Evolutionary conservation across 768 basidiomycete species (phyloP).

Genomic region (Lentinula sp.): DNA sequence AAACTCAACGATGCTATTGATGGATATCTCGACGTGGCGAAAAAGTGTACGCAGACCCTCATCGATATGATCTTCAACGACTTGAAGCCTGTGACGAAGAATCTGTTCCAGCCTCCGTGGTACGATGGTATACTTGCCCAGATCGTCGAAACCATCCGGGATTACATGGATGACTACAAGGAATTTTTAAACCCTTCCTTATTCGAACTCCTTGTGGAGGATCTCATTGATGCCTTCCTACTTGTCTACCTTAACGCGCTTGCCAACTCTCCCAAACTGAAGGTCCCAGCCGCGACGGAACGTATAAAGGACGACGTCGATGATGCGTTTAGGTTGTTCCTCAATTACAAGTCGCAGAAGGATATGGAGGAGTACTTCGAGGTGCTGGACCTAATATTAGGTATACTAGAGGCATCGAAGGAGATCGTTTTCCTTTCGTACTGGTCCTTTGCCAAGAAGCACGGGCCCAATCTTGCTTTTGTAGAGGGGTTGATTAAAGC

Average conservation of each 20-base stretch:
- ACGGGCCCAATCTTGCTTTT: constrained; percentile 89
- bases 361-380: constrained; percentile 84
- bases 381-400: constrained; percentile 77
- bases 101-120: constrained; percentile 80
- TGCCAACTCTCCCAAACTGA: constrained; percentile 76
- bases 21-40: constrained; percentile 96
- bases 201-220: constrained; percentile 88
- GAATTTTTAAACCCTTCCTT: constrained; percentile 85
- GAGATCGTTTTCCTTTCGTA: constrained; percentile 90
- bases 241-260: constrained; percentile 87
- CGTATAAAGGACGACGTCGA: constrained; percentile 79
- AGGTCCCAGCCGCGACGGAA: constrained; percentile 79
- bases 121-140: constrained; percentile 86
- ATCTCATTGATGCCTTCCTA: constrained; percentile 86
- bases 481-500: constrained; percentile 88
- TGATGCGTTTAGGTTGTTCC: constrained; percentile 77
- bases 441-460: constrained; percentile 88
- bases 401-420: constrained; percentile 80
- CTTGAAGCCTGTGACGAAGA: constrained; percentile 79
- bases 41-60: constrained; percentile 91
- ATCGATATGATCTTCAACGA: constrained; percentile 96
- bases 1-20: constrained; percentile 94
- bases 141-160: constrained; percentile 91
- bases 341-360: constrained; percentile 64
- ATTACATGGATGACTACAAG: constrained; percentile 96